A percentile compares a stretch with the other conserved stretches of the same genome.
Conservation (phyloP, 225 moss, liverwort and hornwort species). For the Anthoceros angustus region DNA sequence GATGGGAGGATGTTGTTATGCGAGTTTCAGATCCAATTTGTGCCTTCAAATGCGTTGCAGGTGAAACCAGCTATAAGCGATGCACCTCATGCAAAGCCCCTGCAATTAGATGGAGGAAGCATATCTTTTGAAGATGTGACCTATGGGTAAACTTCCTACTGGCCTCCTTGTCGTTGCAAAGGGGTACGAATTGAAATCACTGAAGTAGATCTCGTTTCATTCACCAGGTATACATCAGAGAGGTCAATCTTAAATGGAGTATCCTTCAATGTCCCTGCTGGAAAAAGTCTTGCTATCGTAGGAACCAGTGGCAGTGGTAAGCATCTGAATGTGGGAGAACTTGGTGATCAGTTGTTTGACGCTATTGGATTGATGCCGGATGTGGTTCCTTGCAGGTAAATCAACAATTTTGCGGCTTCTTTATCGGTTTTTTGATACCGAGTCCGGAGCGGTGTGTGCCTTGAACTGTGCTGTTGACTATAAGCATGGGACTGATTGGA, state of each 20-base stretch:
- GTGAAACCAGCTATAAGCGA: slow-evolving; percentile 63
- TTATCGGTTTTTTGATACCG: slow-evolving; percentile 84
- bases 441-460: slow-evolving; percentile 65
- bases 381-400: slow-evolving; percentile 44
- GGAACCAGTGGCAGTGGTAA: slow-evolving; percentile 99
- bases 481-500: background rate
- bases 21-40: background rate
- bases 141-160: slow-evolving; percentile 35
- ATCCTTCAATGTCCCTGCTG: slow-evolving; percentile 80
- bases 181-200: background rate
- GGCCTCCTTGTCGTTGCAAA: background rate
- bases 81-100: slow-evolving; percentile 54
- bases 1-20: background rate
- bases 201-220: background rate
- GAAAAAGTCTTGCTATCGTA: slow-evolving; percentile 86
- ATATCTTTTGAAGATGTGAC: slow-evolving; percentile 82
- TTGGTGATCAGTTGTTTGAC: background rate
- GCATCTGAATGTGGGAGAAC: background rate
- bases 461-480: background rate
- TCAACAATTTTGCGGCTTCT: slow-evolving; percentile 89
- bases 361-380: background rate
- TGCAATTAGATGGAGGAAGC: slow-evolving; percentile 58
- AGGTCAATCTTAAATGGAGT: slow-evolving; percentile 74
- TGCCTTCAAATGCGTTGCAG: slow-evolving; percentile 25
- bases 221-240: slow-evolving; percentile 49